phyloP scores from a whole-genome alignment of 345 rosid genomes.

The Gossypium ekmanianum region DNA sequence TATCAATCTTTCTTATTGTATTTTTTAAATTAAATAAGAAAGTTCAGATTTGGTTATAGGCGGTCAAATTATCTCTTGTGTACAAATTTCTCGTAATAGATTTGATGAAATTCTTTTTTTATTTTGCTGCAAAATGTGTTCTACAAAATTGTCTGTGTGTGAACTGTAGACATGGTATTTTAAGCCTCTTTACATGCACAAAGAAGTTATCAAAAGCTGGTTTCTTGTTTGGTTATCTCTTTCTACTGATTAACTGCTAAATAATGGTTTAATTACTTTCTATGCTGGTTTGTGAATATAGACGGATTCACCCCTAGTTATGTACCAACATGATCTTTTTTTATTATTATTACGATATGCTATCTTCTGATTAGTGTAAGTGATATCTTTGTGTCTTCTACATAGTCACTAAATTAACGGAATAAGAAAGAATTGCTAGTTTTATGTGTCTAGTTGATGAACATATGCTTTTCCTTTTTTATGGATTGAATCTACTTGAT shows the following conservation, averaged over 20 bases:
- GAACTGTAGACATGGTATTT: background rate
- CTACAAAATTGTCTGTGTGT: background rate
- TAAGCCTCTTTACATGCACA: background rate
- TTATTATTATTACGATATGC: background rate
- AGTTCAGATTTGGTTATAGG: background rate
- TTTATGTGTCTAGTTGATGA: background rate
- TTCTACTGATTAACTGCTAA: background rate
- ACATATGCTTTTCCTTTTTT: background rate
- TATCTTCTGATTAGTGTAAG: background rate
- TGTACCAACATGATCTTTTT: background rate
- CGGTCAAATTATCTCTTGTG: background rate
- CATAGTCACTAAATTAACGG: background rate
- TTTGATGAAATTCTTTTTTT: background rate
- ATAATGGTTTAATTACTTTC: background rate
- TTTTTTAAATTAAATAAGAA: background rate
- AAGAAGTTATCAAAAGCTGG: background rate
- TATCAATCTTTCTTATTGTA: background rate
- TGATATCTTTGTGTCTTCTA: background rate
- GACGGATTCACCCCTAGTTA: background rate
- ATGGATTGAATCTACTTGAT: background rate
- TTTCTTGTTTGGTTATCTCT: background rate
- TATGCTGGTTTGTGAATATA: background rate
- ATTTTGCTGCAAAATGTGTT: constrained; percentile 6
- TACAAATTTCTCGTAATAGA: background rate
- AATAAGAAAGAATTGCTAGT: background rate